Evolutionary conservation across 2,329 filamentous ascomycete species (phyloP).

Genomic region (Botrytis galanthina): DNA sequence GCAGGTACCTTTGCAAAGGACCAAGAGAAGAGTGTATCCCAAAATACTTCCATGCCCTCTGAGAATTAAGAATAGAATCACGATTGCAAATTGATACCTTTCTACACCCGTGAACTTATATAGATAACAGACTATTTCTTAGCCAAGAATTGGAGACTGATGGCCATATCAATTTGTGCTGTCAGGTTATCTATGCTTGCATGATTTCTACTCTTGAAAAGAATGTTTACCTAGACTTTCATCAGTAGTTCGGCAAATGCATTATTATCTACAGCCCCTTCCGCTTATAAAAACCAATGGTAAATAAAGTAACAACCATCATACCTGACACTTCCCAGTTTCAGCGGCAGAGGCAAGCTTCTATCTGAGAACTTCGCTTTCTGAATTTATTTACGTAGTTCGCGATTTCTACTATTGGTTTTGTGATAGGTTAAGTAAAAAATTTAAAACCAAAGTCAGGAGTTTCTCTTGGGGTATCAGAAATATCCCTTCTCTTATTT

Average conservation of each 20-base stretch:
- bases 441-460: not conserved
- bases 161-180: not conserved
- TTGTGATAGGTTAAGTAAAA: not conserved
- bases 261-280: not conserved
- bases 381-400: too few relatives aligned
- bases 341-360: not conserved
- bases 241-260: not conserved
- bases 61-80: not conserved
- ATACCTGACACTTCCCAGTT: not conserved
- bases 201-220: not conserved
- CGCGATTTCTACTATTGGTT: rapidly evolving
- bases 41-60: not conserved
- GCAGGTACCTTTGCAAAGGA: constrained; percentile 63
- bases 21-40: not conserved
- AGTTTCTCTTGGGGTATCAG: not conserved
- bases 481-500: not conserved
- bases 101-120: not conserved
- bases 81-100: not conserved
- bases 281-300: not conserved
- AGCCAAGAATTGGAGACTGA: too few relatives aligned
- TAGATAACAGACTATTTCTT: not conserved
- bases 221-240: not conserved
- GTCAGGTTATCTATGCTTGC: not conserved
- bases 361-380: not conserved
- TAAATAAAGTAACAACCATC: not conserved